Conservation (phyloP, 371 early-diverging fungal genomes). For the Mortierella sp. region DNA sequence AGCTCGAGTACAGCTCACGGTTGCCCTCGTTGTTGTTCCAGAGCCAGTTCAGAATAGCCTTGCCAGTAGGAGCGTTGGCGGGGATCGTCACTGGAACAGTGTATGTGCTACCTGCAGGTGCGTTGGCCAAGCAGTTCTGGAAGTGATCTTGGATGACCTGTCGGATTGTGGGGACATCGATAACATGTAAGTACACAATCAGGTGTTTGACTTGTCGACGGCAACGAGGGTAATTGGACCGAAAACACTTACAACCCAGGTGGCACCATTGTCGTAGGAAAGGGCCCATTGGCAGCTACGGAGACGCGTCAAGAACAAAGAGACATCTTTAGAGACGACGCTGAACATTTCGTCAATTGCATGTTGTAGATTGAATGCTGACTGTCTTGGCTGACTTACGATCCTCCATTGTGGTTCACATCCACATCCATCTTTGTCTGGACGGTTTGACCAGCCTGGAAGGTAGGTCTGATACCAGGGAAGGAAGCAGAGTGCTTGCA, state of each 20-base stretch:
- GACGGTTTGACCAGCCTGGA: slow-evolving; percentile 42
- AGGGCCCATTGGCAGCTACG: slow-evolving; percentile 70
- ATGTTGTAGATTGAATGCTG: too few relatives aligned
- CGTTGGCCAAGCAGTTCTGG: slow-evolving; percentile 55
- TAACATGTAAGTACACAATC: not conserved
- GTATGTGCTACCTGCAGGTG: slow-evolving; percentile 33
- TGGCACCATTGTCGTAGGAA: slow-evolving; percentile 67
- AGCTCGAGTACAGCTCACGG: slow-evolving; percentile 76
- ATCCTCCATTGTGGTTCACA: slow-evolving; percentile 49
- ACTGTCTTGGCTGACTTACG: slow-evolving; percentile 10
- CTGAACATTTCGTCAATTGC: too few relatives aligned
- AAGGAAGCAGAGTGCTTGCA: slow-evolving; percentile 49
- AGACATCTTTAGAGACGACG: too few relatives aligned
- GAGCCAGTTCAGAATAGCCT: slow-evolving; percentile 67
- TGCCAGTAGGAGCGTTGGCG: slow-evolving; percentile 59
- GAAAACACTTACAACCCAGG: slow-evolving; percentile 65
- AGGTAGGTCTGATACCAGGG: slow-evolving; percentile 44
- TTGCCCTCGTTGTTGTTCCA: slow-evolving; percentile 74
- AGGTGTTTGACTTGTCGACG: not conserved
- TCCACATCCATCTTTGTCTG: slow-evolving; percentile 43
- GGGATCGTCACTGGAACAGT: slow-evolving; percentile 63
- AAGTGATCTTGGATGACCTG: slow-evolving; percentile 66
- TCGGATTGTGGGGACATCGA: not conserved
- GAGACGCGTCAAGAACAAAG: too few relatives aligned
- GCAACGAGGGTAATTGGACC: slow-evolving; percentile 11